Evolutionary conservation across 106 monocot genomes (phyloP).

Genomic region (Hemerocallis citrina): DNA sequence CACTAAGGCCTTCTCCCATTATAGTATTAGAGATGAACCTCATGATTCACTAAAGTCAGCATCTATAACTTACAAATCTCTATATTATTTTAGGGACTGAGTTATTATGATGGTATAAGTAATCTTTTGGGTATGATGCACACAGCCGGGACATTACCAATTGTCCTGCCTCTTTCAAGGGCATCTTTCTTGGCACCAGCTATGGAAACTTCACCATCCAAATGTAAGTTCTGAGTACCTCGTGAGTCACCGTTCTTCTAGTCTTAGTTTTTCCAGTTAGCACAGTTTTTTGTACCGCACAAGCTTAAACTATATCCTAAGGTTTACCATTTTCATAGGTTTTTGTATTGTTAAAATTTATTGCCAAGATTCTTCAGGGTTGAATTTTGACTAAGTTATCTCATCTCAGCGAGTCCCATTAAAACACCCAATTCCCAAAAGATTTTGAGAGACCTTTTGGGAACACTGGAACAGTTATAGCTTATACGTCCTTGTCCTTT

Average conservation of each 20-base stretch:
- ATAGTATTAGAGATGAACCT: neutral
- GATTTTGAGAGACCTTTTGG: neutral
- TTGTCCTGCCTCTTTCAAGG: slow-evolving; percentile 72
- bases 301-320: too few relatives aligned
- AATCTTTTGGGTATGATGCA: slow-evolving; percentile 65
- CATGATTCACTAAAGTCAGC: neutral
- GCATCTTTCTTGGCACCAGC: slow-evolving; percentile 52
- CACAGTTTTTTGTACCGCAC: too few relatives aligned
- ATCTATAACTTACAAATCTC: neutral
- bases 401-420: too few relatives aligned
- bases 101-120: slow-evolving; percentile 67
- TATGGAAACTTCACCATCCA: slow-evolving; percentile 32
- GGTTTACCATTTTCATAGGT: neutral
- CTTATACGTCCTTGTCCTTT: too few relatives aligned
- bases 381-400: neutral
- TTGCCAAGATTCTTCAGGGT: too few relatives aligned
- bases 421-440: too few relatives aligned
- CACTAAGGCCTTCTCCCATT: too few relatives aligned
- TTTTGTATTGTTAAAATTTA: too few relatives aligned
- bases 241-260: neutral
- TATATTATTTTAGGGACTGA: slow-evolving; percentile 16
- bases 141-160: slow-evolving; percentile 57
- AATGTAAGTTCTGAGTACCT: slow-evolving; percentile 48
- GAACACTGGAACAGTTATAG: neutral
- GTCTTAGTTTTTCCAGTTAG: neutral